These are phyloP conservation scores for Mycena venus DNA, from an alignment of 768 basidiomycete genomes.

Conservation along the genomic window DNA sequence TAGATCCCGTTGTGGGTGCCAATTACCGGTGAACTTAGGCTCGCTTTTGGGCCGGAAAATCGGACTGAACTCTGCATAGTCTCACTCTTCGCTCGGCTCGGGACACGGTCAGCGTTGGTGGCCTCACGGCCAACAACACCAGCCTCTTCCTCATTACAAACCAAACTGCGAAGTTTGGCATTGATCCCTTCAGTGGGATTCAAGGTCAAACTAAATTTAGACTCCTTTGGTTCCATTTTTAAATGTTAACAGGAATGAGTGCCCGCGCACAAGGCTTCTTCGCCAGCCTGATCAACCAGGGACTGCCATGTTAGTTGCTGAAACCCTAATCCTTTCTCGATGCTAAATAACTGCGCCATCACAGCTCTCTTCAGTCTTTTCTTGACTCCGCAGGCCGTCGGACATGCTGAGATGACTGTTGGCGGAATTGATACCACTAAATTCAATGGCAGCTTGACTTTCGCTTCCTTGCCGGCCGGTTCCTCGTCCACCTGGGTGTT, in stretches of 20 bases:
- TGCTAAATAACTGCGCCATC: neutral
- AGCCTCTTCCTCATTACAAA: conserved; percentile 65
- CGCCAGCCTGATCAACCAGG: conserved; percentile 58
- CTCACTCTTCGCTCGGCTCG: conserved; percentile 59
- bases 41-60: neutral
- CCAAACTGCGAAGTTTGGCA: conserved; percentile 65
- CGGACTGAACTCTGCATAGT: conserved; percentile 22
- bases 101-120: conserved; percentile 66
- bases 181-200: conserved; percentile 70
- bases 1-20: conserved; percentile 64
- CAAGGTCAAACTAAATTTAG: conserved; percentile 50
- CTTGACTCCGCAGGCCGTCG: conserved; percentile 61
- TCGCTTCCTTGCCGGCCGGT: conserved; percentile 53
- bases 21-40: conserved; percentile 47
- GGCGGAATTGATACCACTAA: conserved; percentile 67
- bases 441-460: conserved; percentile 60
- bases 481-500: conserved; percentile 57
- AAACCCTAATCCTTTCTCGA: neutral
- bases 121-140: conserved; percentile 52
- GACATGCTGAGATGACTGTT: conserved; percentile 65
- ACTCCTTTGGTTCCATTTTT: neutral
- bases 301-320: conserved; percentile 59
- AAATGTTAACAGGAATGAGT: conserved; percentile 58
- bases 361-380: conserved; percentile 66
- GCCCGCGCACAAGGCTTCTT: conserved; percentile 66